Conservation (phyloP, 2,329 filamentous ascomycete species). For the Xylaria sp. region DNA sequence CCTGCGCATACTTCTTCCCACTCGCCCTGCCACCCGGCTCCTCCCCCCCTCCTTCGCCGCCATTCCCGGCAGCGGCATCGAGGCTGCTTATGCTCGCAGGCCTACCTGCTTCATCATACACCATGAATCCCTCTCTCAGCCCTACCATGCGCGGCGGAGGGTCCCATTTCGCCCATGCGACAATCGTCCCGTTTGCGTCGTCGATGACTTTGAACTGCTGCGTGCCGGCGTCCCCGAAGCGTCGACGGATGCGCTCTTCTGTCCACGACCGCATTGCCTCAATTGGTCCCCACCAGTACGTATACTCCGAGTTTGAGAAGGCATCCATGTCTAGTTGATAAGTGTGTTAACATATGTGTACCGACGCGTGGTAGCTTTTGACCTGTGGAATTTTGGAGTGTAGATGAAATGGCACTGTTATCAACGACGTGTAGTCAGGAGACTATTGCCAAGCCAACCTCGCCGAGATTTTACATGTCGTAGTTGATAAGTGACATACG, state of each 20-base stretch:
- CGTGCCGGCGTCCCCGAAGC: slow-evolving; percentile 43
- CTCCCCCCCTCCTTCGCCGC: slow-evolving; percentile 2
- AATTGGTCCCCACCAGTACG: slow-evolving; percentile 47
- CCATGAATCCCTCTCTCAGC: slow-evolving; percentile 39
- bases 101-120: slow-evolving; percentile 40
- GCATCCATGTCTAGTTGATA: slow-evolving; percentile 42
- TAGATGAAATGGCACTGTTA: not conserved
- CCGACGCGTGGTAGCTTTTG: not conserved
- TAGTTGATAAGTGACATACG: not conserved
- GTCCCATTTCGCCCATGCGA: slow-evolving; percentile 47
- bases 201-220: slow-evolving; percentile 49
- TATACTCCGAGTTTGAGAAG: slow-evolving; percentile 43
- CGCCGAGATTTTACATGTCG: not conserved
- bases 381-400: not conserved
- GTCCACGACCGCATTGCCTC: slow-evolving; percentile 45
- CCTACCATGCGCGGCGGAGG: slow-evolving; percentile 38
- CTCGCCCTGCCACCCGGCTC: slow-evolving; percentile 18
- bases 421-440: not conserved
- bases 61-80: not conserved
- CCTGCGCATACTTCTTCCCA: slow-evolving; percentile 17
- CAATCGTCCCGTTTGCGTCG: slow-evolving; percentile 36
- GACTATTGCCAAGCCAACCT: not conserved
- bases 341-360: slow-evolving; percentile 4
- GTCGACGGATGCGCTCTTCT: slow-evolving; percentile 40
- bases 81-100: not conserved